phyloP scores from a whole-genome alignment of 768 basidiomycete species.

The Mycena olivaceomarginata region DNA sequence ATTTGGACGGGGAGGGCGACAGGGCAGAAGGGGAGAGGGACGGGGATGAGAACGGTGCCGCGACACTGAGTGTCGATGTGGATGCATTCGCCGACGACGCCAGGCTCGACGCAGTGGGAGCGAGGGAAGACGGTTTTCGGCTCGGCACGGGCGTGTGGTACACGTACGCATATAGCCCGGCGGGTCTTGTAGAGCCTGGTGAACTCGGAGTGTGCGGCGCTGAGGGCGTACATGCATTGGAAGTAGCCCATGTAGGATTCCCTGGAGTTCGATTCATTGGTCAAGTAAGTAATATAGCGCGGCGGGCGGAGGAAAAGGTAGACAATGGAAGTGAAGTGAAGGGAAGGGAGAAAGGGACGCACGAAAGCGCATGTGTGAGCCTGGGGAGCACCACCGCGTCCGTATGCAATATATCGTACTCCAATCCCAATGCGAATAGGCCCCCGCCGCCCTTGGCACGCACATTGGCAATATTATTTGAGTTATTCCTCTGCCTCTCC shows the following conservation, averaged over 20 bases:
- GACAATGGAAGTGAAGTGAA: background rate
- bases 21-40: too few relatives aligned
- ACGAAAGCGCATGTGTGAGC: constrained; percentile 75
- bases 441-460: constrained; percentile 43
- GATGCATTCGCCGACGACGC: too few relatives aligned
- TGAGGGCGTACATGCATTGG: constrained; percentile 79
- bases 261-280: constrained; percentile 54
- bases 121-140: background rate
- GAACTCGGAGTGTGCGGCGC: constrained; percentile 84
- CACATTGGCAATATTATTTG: background rate
- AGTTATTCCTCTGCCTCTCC: constrained; percentile 9
- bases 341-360: constrained; percentile 22
- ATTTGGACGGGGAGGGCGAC: too few relatives aligned
- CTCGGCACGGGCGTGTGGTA: background rate
- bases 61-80: too few relatives aligned
- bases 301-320: too few relatives aligned
- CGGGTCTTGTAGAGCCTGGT: constrained; percentile 82
- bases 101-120: background rate
- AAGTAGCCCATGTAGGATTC: constrained; percentile 89
- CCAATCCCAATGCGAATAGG: constrained; percentile 77
- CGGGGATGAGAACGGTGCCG: too few relatives aligned
- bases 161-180: constrained; percentile 66
- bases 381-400: constrained; percentile 85
- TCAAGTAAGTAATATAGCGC: background rate
- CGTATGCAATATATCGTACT: constrained; percentile 87